These are phyloP conservation scores for Pichia kudriavzevii DNA, from an alignment of 1,139 yeast species.

Conservation along the genomic window DNA sequence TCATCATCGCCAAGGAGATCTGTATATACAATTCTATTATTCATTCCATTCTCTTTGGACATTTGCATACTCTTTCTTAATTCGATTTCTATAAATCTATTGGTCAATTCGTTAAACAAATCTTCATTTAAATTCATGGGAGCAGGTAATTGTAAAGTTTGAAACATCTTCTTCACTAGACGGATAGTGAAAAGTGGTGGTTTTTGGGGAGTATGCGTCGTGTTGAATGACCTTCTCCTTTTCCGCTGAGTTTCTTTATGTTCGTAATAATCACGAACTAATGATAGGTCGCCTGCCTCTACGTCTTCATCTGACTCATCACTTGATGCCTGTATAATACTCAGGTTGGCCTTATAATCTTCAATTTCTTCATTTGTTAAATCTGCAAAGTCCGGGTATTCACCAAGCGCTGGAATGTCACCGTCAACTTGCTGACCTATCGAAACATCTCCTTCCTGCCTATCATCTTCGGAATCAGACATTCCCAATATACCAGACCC, in stretches of 20 bases:
- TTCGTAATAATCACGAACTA: too few species aligned
- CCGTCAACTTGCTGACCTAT: too few species aligned
- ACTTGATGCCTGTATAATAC: conserved; percentile 1
- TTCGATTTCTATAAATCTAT: conserved; percentile 32
- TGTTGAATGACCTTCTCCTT: too few species aligned
- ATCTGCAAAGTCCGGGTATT: not conserved
- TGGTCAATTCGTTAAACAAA: conserved; percentile 22
- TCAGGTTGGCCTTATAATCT: not conserved
- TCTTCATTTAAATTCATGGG: not conserved
- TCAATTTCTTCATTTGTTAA: conserved; percentile 1
- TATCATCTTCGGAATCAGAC: conserved; percentile 8
- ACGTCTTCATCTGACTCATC: not conserved
- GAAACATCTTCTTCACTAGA: conserved; percentile 16
- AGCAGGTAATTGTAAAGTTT: conserved; percentile 13
- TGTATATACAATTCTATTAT: conserved; percentile 7
- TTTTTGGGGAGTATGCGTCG: too few species aligned
- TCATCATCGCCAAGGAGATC: conserved; percentile 9
- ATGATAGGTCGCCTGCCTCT: too few species aligned
- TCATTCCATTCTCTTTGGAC: conserved; percentile 7
- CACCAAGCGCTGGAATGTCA: too few species aligned
- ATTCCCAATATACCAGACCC: conserved; percentile 19
- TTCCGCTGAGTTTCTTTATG: too few species aligned
- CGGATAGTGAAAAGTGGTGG: conserved; percentile 14
- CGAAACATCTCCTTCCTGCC: not conserved
- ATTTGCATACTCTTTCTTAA: conserved; percentile 22